phyloP scores from a whole-genome alignment of 73 alveolate genomes.

The Halteria grandinella region DNA sequence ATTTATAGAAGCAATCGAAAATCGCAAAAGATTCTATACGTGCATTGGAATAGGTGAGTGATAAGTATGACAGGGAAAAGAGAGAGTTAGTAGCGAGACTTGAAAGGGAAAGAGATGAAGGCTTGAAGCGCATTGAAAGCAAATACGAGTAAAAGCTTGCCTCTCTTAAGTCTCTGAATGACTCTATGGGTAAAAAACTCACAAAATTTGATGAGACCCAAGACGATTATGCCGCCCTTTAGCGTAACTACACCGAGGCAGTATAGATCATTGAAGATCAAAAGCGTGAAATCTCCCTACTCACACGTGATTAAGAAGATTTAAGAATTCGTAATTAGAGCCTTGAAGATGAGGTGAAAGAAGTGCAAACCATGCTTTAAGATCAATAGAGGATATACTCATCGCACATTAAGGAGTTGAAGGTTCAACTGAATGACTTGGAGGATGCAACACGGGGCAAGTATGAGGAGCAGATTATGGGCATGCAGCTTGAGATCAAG shows the following conservation, averaged over 20 bases:
- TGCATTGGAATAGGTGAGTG: slow-evolving; percentile 17
- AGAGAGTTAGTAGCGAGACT: background rate
- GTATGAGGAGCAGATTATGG: slow-evolving; percentile 22
- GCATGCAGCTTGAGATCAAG: slow-evolving; percentile 9
- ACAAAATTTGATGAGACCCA: slow-evolving; percentile 30
- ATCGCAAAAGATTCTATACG: slow-evolving; percentile 32
- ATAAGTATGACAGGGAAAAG: slow-evolving; percentile 41
- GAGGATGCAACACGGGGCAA: slow-evolving; percentile 39
- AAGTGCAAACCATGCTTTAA: slow-evolving; percentile 25
- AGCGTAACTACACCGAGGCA: slow-evolving; percentile 35
- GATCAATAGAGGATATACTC: slow-evolving; percentile 23
- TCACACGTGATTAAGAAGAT: slow-evolving; percentile 3
- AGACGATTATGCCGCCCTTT: slow-evolving; percentile 12
- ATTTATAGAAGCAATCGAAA: slow-evolving; percentile 12
- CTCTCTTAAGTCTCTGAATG: slow-evolving; percentile 6
- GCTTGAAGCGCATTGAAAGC: slow-evolving; percentile 10
- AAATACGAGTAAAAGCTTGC: slow-evolving; percentile 17
- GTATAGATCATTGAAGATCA: slow-evolving; percentile 19
- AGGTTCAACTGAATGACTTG: slow-evolving; percentile 17
- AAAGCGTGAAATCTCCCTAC: slow-evolving; percentile 16
- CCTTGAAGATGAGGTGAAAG: slow-evolving; percentile 33
- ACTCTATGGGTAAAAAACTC: slow-evolving; percentile 5
- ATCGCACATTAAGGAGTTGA: slow-evolving; percentile 28
- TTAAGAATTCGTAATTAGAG: background rate
- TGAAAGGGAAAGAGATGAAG: slow-evolving; percentile 38